These are phyloP conservation scores for Dendrothele bispora DNA, from an alignment of 768 basidiomycete species.

Conservation along the genomic window DNA sequence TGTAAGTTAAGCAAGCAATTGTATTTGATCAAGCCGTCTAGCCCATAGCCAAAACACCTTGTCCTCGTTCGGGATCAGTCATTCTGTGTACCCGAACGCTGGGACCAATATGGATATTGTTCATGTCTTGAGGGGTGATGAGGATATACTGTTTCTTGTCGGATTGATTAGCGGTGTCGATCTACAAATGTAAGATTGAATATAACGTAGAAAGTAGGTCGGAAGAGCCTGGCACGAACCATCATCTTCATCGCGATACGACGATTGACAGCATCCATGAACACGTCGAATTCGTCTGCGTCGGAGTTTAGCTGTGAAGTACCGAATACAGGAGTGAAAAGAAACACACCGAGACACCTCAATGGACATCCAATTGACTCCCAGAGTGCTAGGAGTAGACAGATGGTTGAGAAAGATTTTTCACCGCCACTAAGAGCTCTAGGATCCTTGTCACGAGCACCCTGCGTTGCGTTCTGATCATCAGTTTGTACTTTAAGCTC, in stretches of 20 bases:
- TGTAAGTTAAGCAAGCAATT: no score
- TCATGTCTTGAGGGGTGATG: slow-evolving; percentile 96
- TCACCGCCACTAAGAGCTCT: slow-evolving; percentile 90
- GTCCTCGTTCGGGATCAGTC: slow-evolving; percentile 76
- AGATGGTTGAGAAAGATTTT: slow-evolving; percentile 96
- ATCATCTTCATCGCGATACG: slow-evolving; percentile 95
- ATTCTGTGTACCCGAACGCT: slow-evolving; percentile 77
- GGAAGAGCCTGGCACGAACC: slow-evolving; percentile 41
- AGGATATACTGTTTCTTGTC: slow-evolving; percentile 92
- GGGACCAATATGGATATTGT: slow-evolving; percentile 62
- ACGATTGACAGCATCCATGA: slow-evolving; percentile 94
- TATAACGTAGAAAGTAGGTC: not conserved
- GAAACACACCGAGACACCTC: slow-evolving; percentile 74
- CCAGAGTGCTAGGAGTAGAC: slow-evolving; percentile 92
- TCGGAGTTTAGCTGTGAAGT: not conserved
- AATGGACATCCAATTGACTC: slow-evolving; percentile 93
- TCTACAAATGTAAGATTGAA: slow-evolving; percentile 40
- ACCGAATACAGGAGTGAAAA: not conserved
- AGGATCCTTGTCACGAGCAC: slow-evolving; percentile 73
- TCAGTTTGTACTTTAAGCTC: slow-evolving; percentile 80
- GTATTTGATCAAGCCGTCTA: no score
- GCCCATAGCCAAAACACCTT: slow-evolving; percentile 41
- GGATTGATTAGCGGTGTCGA: slow-evolving; percentile 85
- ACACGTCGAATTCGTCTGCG: slow-evolving; percentile 95
- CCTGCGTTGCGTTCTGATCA: slow-evolving; percentile 66